phyloP scores from a whole-genome alignment of 2,329 filamentous ascomycete genomes.

The Monilinia vaccinii-corymbosi region DNA sequence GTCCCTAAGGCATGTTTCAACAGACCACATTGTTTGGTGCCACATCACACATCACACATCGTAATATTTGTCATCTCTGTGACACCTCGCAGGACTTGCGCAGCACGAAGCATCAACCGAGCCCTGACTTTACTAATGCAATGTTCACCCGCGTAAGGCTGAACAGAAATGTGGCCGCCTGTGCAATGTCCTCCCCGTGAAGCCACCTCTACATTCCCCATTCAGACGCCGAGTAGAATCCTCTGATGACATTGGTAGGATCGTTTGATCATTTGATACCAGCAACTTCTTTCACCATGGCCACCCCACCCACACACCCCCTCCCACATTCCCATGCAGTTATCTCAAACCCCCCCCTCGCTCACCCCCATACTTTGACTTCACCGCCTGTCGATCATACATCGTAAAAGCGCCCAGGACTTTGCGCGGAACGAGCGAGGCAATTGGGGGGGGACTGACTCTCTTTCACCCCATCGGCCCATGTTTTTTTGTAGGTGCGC shows the following conservation, averaged over 20 bases:
- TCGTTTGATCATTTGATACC: slow-evolving; percentile 1
- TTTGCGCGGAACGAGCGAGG: not conserved
- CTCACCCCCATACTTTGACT: slow-evolving; percentile 1
- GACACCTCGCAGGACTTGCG: not conserved
- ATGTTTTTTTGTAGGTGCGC: not conserved
- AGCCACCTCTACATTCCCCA: not conserved
- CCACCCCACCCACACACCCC: slow-evolving; percentile 5
- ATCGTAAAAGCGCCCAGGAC: not conserved
- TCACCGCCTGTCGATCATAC: slow-evolving; percentile 1
- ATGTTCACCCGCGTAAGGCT: slow-evolving; percentile 1
- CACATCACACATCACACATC: not conserved
- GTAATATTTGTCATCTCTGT: not conserved
- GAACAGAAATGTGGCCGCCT: not conserved
- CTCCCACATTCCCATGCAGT: not conserved
- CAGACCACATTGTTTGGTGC: not conserved
- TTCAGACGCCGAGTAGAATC: not conserved
- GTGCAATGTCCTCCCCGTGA: not conserved
- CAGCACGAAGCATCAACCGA: not conserved
- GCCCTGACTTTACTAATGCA: not conserved
- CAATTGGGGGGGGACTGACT: not conserved
- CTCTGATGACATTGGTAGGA: not conserved
- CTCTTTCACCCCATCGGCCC: not conserved
- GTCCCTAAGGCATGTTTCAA: not conserved
- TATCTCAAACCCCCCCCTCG: not conserved
- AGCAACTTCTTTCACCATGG: not conserved